phyloP scores from a whole-genome alignment of 805 yeast species.

The Candida incommunis region DNA sequence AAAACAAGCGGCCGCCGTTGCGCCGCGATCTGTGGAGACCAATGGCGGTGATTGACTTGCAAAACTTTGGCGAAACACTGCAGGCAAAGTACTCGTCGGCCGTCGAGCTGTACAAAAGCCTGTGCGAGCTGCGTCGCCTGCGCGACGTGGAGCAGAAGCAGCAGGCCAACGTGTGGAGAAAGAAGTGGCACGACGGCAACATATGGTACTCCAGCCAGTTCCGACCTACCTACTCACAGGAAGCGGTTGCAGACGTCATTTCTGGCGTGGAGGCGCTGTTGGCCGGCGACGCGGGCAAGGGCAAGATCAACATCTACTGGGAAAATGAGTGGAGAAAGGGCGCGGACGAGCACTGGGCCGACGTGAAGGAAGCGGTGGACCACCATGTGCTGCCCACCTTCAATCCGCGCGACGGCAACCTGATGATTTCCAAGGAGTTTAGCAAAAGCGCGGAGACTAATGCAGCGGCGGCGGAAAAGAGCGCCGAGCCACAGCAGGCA shows the following conservation, averaged over 20 bases:
- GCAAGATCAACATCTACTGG: slow-evolving; percentile 50
- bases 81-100: slow-evolving; percentile 33
- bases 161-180: slow-evolving; percentile 54
- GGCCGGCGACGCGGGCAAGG: slow-evolving; percentile 9
- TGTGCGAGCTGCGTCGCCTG: slow-evolving; percentile 58
- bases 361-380: slow-evolving; percentile 28
- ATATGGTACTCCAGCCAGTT: slow-evolving; percentile 79
- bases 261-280: slow-evolving; percentile 50
- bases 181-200: slow-evolving; percentile 61
- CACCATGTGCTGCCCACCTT: slow-evolving; percentile 44
- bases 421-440: slow-evolving; percentile 38
- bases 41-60: slow-evolving; percentile 68
- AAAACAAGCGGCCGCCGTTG: slow-evolving; percentile 63
- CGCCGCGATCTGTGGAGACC: slow-evolving; percentile 85
- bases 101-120: slow-evolving; percentile 55
- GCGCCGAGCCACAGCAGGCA: not conserved
- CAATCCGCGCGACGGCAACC: slow-evolving; percentile 53
- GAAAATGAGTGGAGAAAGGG: slow-evolving; percentile 84
- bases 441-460: too few relatives aligned
- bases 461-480: not conserved
- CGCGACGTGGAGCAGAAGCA: slow-evolving; percentile 48
- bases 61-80: slow-evolving; percentile 23
- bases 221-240: slow-evolving; percentile 83
- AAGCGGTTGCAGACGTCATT: slow-evolving; percentile 74
- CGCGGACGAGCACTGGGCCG: slow-evolving; percentile 57